Evolutionary conservation across 345 rosid species (phyloP).

Genomic region (Orychophragmus violaceus): DNA sequence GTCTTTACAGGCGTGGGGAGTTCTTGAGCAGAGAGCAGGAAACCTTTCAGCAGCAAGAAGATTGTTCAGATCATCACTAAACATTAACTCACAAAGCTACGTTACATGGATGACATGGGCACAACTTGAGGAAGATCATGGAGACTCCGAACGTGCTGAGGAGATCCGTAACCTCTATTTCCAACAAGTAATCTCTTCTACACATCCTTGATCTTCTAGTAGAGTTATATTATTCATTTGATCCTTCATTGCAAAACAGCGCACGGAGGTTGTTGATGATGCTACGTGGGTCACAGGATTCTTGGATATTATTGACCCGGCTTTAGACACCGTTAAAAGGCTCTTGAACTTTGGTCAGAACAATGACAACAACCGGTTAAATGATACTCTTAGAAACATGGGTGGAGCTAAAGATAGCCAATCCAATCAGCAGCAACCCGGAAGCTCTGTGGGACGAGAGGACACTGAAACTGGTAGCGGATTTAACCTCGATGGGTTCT

Average conservation of each 20-base stretch:
- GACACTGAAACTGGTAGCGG: constrained; percentile 31
- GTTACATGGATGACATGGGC: constrained; percentile 99
- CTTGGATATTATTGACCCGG: constrained; percentile 79
- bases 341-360: constrained; percentile 64
- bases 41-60: constrained; percentile 83
- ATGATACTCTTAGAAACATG: constrained; percentile 26
- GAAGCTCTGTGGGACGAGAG: constrained; percentile 29
- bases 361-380: constrained; percentile 28
- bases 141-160: constrained; percentile 84
- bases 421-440: constrained; percentile 1
- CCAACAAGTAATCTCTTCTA: constrained; percentile 61
- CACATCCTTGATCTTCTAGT: background rate
- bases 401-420: constrained; percentile 26
- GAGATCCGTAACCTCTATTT: constrained; percentile 88
- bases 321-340: constrained; percentile 82
- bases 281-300: constrained; percentile 88
- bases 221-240: background rate
- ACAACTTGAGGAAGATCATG: constrained; percentile 89
- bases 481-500: constrained; percentile 60
- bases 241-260: constrained; percentile 39
- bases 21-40: constrained; percentile 83
- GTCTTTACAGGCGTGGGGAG: constrained; percentile 87
- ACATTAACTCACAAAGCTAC: constrained; percentile 81
- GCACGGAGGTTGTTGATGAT: constrained; percentile 90
- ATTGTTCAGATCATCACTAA: constrained; percentile 75